Conservation (phyloP, 345 rosid genomes). For the Gossypium raimondii region DNA sequence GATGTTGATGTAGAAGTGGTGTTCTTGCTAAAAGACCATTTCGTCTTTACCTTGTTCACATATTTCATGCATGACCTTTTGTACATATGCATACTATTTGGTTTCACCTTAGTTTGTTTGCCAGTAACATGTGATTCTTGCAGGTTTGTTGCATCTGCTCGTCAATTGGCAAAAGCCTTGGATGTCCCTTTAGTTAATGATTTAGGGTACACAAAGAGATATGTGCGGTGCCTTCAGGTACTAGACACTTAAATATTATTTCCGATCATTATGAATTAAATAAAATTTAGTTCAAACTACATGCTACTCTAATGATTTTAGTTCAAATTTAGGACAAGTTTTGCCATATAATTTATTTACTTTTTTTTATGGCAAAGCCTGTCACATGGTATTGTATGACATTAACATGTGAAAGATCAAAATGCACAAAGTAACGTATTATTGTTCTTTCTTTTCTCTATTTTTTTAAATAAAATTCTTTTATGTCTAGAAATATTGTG, state of each 20-base stretch:
- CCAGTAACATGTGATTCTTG: constrained; percentile 3
- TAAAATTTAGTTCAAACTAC: no score
- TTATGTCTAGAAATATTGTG: background rate
- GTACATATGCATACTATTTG: background rate
- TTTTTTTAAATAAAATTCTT: background rate
- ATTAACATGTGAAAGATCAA: background rate
- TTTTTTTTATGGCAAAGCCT: background rate
- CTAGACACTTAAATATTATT: background rate
- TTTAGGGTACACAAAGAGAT: constrained; percentile 79
- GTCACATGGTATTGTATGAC: background rate
- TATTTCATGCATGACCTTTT: background rate
- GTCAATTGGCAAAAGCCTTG: constrained; percentile 70
- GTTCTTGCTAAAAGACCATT: background rate
- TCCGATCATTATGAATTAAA: background rate
- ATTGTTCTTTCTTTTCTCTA: no score
- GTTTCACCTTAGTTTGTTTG: background rate
- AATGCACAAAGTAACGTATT: background rate
- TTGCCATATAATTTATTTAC: background rate
- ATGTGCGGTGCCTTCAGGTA: constrained; percentile 80
- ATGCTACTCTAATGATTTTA: background rate
- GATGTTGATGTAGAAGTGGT: background rate
- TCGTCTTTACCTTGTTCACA: background rate
- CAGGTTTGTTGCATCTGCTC: constrained; percentile 75
- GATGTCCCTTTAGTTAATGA: constrained; percentile 79
- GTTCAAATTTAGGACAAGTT: background rate